Evolutionary conservation across 2,329 filamentous ascomycete species (phyloP), one percentile per base, ranked within the genome.

Genomic region (Colletotrichum liriopes): DNA sequence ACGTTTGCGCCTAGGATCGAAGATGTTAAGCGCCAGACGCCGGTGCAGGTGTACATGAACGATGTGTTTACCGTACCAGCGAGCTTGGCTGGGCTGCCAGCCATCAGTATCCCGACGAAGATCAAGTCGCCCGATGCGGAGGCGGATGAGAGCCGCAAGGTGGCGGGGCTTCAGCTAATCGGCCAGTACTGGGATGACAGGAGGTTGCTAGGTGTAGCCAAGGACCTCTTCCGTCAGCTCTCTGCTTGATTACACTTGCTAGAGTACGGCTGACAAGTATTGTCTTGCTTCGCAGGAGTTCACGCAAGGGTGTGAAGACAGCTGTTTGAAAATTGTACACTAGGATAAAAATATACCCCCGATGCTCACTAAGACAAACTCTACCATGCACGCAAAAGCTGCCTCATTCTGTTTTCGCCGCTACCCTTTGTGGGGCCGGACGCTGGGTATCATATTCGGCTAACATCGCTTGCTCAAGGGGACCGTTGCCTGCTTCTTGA

Each of bases 61-160:
- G 96, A 99, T 82, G 93, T 98, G 1, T 96, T 98, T 77, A 98
- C 96, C 0, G 96, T 99, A 1, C 96, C 96, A 1, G 95, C 96
- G 2, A 98, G 95, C 82, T 85, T 99, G 75, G 96, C 96, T 0
- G 96, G 96, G 0, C 84, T 99, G 67, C 96, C 96, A 3, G 94
- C 95, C 14, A 89, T 98, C 62, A 98, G 93, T 76, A 87, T 99
- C 14, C 96, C 96, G 0, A 71, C 79, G 58, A 98, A 93, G 76
- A 86, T 99, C 18, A 95, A 96, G 0, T 69, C 80, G 73, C 75
- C 73, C 26, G 72, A 77, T 1, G 74, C 76, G 9, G 76, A 75
- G 7, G 78, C 80, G 2, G 77, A 80, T n/a, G 80, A 78, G 20
- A 83, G 76, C 43, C 72, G 72, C 1, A 76, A 81, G 55, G 81